Evolutionary conservation across 2,329 filamentous ascomycete species (phyloP).

Genomic region (Daldinia eschscholtzii): DNA sequence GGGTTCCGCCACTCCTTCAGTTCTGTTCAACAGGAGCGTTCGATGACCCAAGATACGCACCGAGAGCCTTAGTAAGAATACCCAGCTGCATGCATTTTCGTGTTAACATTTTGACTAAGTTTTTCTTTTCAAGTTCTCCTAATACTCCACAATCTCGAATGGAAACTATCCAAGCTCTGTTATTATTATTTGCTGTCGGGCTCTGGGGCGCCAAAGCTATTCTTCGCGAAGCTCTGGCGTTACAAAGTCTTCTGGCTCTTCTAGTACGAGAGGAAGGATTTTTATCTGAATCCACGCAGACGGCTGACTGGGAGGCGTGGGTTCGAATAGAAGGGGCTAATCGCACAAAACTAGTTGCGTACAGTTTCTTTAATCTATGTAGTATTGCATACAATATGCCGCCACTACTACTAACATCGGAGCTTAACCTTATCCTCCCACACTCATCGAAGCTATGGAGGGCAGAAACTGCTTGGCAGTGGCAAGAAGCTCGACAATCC

Average conservation of each 20-base stretch:
- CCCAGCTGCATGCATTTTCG: not conserved
- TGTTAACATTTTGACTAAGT: constrained; percentile 17
- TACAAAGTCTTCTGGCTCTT: constrained; percentile 70
- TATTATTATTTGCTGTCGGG: constrained; percentile 71
- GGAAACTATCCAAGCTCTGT: constrained; percentile 74
- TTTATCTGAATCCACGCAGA: constrained; percentile 61
- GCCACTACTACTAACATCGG: constrained; percentile 68
- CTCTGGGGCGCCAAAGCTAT: constrained; percentile 73
- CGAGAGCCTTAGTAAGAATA: constrained; percentile 69
- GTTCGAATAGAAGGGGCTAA: constrained; percentile 68
- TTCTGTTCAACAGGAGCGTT: constrained; percentile 68
- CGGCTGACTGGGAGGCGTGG: constrained; percentile 71
- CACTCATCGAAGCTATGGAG: constrained; percentile 69
- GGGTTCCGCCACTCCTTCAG: constrained; percentile 70
- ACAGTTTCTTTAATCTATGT: constrained; percentile 73
- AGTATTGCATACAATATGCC: constrained; percentile 73
- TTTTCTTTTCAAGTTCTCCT: constrained; percentile 59
- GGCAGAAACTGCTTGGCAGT: constrained; percentile 69
- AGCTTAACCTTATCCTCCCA: constrained; percentile 68
- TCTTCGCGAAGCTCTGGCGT: constrained; percentile 68
- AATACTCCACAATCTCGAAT: constrained; percentile 71
- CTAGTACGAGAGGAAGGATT: constrained; percentile 71
- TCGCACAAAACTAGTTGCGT: constrained; percentile 71
- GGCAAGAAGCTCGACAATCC: constrained; percentile 68
- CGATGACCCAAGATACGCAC: constrained; percentile 69